Evolutionary conservation across 2,329 filamentous ascomycete genomes (phyloP), one percentile per base, ranked within the genome.

Genomic region (Cyphellophora europaea): DNA sequence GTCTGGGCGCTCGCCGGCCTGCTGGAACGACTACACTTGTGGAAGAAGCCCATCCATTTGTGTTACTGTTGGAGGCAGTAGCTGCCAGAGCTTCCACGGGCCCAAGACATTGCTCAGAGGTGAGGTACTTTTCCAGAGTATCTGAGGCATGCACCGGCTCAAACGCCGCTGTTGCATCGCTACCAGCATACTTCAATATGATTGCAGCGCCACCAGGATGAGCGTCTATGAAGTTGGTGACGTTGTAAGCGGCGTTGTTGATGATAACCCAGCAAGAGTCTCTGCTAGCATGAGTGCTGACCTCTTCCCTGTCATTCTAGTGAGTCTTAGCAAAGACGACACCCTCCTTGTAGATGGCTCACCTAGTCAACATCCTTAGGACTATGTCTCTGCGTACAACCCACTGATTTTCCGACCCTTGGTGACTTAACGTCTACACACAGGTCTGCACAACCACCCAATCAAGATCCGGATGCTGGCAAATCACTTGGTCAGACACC

Each of bases 1-100:
- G 42, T 1, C 47, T 48, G 1, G 57, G 57, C 17, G 28, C 28
- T 19, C 32, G 21, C 6, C 17, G 12, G 5, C 19, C 14, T 5
- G 14, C 10, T 18, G 30, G 4, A 3, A 12, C 12, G 14, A 11
- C 19, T n/a, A 17, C 35, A 15, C 14, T 6, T 13, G 11, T 5
- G 11, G 17, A 12, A 8, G 21, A 8, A 8, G 21, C 21, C n/a
- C 8, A 8, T n/a, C 8, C 8, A n/a, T 25, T n/a, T 25, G 8
- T n/a, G 21, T 25, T 8, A n/a, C 8, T 8, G 8, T 25, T n/a
- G 21, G 8, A 8, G 8, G 21, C 21, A 8, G 8, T n/a, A 16
- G 28, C 8, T 11, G 35, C 17, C 5, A 27, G 14, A 15, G 29
- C 25, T 12, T 36, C 34, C n/a, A 36, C 23, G 13, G 30, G 27